Evolutionary conservation across 139 green algal species (phyloP).

Genomic region (Chlorella sp.): DNA sequence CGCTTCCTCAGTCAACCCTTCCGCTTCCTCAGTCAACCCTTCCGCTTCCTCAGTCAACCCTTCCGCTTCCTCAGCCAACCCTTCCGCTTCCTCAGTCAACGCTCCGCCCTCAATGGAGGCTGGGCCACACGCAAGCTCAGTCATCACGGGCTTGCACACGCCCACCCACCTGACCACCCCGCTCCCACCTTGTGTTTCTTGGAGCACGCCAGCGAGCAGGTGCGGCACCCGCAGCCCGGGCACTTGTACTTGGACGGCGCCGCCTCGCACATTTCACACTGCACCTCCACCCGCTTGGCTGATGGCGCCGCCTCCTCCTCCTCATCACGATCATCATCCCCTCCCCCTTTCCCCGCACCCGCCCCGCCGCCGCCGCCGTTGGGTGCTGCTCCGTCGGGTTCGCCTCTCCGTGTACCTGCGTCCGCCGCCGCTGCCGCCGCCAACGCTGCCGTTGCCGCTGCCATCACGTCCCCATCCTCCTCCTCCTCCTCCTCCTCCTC

Average conservation of each 20-base stretch:
- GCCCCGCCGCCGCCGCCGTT: background rate
- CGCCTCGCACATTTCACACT: constrained; percentile 40
- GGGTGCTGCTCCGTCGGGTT: background rate
- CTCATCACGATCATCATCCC: background rate
- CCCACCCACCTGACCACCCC: no score
- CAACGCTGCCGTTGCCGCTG: background rate
- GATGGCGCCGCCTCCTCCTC: background rate
- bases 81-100: background rate
- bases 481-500: constrained; percentile 3
- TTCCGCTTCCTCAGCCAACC: background rate
- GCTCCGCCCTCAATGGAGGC: background rate
- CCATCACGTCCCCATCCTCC: background rate
- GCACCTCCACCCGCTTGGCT: background rate
- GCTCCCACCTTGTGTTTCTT: constrained; percentile 50
- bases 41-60: background rate
- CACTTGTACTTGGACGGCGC: constrained; percentile 51
- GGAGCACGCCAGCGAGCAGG: constrained; percentile 59
- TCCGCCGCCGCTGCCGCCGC: background rate
- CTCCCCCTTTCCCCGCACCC: no score
- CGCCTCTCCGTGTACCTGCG: background rate
- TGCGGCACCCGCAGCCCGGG: constrained; percentile 49
- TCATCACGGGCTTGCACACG: no score
- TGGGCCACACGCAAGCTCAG: constrained; percentile 6
- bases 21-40: background rate
- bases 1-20: no score